These are phyloP conservation scores for Kurtzmaniella natalensis DNA, from an alignment of 1,139 yeast genomes.

Conservation along the genomic window DNA sequence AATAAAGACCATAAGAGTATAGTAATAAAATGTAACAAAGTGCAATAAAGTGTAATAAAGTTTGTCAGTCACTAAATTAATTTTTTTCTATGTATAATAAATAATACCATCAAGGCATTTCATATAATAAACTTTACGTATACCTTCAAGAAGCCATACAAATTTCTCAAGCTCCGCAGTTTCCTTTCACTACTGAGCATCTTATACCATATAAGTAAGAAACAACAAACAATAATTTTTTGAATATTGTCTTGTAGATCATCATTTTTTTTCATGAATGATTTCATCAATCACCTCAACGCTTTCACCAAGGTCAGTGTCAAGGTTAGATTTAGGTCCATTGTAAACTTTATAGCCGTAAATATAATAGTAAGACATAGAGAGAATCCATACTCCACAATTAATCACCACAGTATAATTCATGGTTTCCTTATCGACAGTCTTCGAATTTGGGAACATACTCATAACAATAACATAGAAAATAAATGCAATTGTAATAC, in stretches of 20 bases:
- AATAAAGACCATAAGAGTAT: too few species aligned
- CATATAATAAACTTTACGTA: too few species aligned
- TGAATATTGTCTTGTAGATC: too few species aligned
- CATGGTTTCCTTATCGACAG: slow-evolving; percentile 28
- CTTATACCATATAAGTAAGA: not conserved
- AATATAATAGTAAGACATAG: slow-evolving; percentile 23
- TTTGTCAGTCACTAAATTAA: too few species aligned
- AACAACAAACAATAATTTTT: not conserved
- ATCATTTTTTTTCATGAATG: not conserved
- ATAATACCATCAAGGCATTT: too few species aligned
- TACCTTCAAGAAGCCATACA: too few species aligned
- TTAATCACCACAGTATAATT: slow-evolving; percentile 34
- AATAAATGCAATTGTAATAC: slow-evolving; percentile 23
- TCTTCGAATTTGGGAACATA: slow-evolving; percentile 35
- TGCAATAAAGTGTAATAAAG: too few species aligned
- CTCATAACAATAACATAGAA: slow-evolving; percentile 29
- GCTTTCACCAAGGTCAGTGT: slow-evolving; percentile 10
- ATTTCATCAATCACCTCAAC: slow-evolving; percentile 1
- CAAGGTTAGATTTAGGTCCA: slow-evolving; percentile 37
- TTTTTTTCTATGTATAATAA: too few species aligned
- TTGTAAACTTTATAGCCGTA: slow-evolving; percentile 26
- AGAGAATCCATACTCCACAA: slow-evolving; percentile 32
- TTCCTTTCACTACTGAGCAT: too few species aligned
- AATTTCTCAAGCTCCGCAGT: too few species aligned
- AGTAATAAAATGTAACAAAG: too few species aligned